These are phyloP conservation scores for Leptosphaerulina australis DNA, from an alignment of 2,329 filamentous ascomycete genomes.

Conservation along the genomic window DNA sequence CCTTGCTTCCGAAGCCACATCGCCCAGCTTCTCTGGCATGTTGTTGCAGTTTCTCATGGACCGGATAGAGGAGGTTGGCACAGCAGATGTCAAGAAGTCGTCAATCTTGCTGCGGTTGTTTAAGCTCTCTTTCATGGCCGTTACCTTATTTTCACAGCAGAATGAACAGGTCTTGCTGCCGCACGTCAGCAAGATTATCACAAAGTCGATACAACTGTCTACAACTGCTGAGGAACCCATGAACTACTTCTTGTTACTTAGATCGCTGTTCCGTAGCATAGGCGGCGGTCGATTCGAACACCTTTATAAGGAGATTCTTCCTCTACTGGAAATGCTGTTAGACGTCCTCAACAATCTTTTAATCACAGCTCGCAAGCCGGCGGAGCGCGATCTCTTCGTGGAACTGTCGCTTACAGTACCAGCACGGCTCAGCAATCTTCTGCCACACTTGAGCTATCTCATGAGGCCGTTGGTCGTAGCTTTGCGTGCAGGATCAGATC, in stretches of 20 bases:
- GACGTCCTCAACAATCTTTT: conserved; percentile 96
- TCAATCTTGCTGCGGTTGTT: conserved; percentile 92
- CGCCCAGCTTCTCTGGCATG: conserved; percentile 97
- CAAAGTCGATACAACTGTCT: conserved; percentile 93
- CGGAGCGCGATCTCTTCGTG: conserved; percentile 93
- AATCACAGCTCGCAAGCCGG: conserved; percentile 84
- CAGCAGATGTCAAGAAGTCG: conserved; percentile 87
- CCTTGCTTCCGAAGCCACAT: conserved; percentile 97
- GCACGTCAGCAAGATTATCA: conserved; percentile 96
- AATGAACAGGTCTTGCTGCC: conserved; percentile 96
- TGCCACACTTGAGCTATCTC: conserved; percentile 93
- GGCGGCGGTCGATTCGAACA: conserved; percentile 97
- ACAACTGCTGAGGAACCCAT: conserved; percentile 96
- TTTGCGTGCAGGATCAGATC: conserved; percentile 84
- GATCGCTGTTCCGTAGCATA: conserved; percentile 94
- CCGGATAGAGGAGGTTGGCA: conserved; percentile 92
- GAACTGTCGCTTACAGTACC: conserved; percentile 96
- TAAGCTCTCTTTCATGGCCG: conserved; percentile 99
- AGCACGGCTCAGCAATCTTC: conserved; percentile 87
- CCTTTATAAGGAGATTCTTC: conserved; percentile 96
- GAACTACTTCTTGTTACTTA: conserved; percentile 94
- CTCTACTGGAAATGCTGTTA: conserved; percentile 93
- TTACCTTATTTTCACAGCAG: conserved; percentile 90
- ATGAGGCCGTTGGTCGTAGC: conserved; percentile 99
- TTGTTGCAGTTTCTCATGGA: conserved; percentile 97